A percentile compares a stretch with the other conserved stretches of the same genome.
Evolutionary conservation across 192 early-diverging fungal species (phyloP).

Genomic region (Phlyctochytrium arcticum): DNA sequence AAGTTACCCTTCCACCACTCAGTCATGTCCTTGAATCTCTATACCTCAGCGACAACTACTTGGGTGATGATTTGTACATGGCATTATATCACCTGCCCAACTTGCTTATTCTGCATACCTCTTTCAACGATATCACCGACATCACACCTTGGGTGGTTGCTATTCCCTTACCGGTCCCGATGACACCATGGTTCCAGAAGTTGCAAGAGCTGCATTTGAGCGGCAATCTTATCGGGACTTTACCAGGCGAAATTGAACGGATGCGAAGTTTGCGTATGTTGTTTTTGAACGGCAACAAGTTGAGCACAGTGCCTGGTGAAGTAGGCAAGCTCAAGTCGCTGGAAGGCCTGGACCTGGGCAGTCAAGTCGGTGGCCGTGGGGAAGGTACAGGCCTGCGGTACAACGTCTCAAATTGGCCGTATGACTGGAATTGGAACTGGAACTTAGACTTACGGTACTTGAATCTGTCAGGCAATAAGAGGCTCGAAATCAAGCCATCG

Average conservation of each 20-base stretch:
- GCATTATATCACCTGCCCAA: slow-evolving; percentile 70
- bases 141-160: slow-evolving; percentile 68
- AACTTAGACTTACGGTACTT: slow-evolving; percentile 84
- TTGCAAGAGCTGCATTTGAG: slow-evolving; percentile 75
- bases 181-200: slow-evolving; percentile 50
- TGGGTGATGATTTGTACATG: slow-evolving; percentile 77
- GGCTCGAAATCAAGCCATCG: slow-evolving; percentile 75
- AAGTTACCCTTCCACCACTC: slow-evolving; percentile 46
- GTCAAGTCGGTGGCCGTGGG: slow-evolving; percentile 57
- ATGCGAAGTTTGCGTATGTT: slow-evolving; percentile 66
- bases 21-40: slow-evolving; percentile 54
- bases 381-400: slow-evolving; percentile 67
- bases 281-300: slow-evolving; percentile 85
- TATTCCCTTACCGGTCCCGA: slow-evolving; percentile 5
- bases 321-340: slow-evolving; percentile 79
- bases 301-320: slow-evolving; percentile 85
- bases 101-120: slow-evolving; percentile 73
- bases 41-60: slow-evolving; percentile 76
- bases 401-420: slow-evolving; percentile 92
- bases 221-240: slow-evolving; percentile 75
- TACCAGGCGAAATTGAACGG: slow-evolving; percentile 81
- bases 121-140: slow-evolving; percentile 79
- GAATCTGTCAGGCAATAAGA: slow-evolving; percentile 85
- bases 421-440: slow-evolving; percentile 98
- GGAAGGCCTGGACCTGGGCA: slow-evolving; percentile 78